These are phyloP conservation scores for Xylaria scruposa DNA, from an alignment of 495 filamentous ascomycete genomes.

Conservation along the genomic window DNA sequence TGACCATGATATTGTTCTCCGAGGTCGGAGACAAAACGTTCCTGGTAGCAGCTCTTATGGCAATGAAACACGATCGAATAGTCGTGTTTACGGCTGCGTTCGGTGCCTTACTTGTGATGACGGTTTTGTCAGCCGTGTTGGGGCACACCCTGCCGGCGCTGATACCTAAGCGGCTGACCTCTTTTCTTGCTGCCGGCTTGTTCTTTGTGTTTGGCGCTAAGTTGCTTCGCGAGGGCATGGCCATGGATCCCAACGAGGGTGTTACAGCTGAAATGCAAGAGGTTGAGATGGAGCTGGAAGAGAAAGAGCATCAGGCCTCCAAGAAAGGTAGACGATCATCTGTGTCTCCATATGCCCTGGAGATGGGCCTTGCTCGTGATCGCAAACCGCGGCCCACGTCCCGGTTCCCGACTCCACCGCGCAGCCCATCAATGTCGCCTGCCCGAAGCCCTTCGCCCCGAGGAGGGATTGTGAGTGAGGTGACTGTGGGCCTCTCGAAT, in stretches of 20 bases:
- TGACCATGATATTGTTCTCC: constrained; percentile 97
- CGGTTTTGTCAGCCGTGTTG: constrained; percentile 92
- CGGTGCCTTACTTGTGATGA: constrained; percentile 89
- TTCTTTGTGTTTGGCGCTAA: constrained; percentile 90
- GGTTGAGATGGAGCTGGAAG: constrained; percentile 92
- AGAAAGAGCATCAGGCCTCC: constrained; percentile 79
- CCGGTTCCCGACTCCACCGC: constrained; percentile 64
- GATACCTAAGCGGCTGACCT: constrained; percentile 86
- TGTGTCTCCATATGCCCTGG: constrained; percentile 67
- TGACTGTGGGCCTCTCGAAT: constrained; percentile 74
- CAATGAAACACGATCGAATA: constrained; percentile 94
- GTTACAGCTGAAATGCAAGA: constrained; percentile 96
- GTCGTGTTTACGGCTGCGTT: constrained; percentile 96
- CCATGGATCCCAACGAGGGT: constrained; percentile 86
- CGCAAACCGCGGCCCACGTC: constrained; percentile 66
- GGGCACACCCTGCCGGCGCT: constrained; percentile 92
- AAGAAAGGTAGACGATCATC: constrained; percentile 62
- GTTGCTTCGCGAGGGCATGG: constrained; percentile 85
- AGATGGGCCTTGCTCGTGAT: constrained; percentile 62
- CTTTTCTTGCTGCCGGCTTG: constrained; percentile 79
- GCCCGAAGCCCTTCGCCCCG: constrained; percentile 54
- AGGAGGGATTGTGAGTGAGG: constrained; percentile 48
- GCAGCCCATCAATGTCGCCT: constrained; percentile 65
- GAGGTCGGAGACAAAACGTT: constrained; percentile 99
- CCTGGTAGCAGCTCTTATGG: constrained; percentile 96